Conservation (phyloP, 306 rosid species). For the Rosa multiflora region DNA sequence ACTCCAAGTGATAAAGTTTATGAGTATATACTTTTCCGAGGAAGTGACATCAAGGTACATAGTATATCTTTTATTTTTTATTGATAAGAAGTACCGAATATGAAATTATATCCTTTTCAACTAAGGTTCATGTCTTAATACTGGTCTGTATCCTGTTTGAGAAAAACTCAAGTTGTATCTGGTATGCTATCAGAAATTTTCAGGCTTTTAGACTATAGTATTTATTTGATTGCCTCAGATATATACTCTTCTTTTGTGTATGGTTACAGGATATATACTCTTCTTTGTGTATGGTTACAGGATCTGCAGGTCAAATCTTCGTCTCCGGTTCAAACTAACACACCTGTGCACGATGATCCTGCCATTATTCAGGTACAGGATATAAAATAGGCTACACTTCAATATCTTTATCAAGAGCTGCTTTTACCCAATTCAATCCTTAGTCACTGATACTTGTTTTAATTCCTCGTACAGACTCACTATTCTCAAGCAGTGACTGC, state of each 20-base stretch:
- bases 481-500: slow-evolving; percentile 54
- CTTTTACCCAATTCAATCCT: neutral
- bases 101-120: neutral
- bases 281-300: slow-evolving; percentile 40
- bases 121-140: neutral
- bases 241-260: slow-evolving; percentile 14
- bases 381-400: neutral
- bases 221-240: neutral
- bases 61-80: too few relatives aligned
- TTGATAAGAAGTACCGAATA: neutral
- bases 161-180: neutral
- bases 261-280: neutral
- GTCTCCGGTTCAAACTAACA: slow-evolving; percentile 64
- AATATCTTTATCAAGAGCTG: neutral
- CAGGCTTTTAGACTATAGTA: neutral
- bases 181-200: neutral
- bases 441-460: neutral
- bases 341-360: slow-evolving; percentile 65
- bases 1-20: slow-evolving; percentile 83
- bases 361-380: slow-evolving; percentile 76
- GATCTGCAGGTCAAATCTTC: slow-evolving; percentile 91
- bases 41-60: slow-evolving; percentile 91
- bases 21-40: slow-evolving; percentile 88
- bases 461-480: slow-evolving; percentile 63
- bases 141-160: neutral